phyloP scores from a whole-genome alignment of 306 rosid species.

The Glycine soja region DNA sequence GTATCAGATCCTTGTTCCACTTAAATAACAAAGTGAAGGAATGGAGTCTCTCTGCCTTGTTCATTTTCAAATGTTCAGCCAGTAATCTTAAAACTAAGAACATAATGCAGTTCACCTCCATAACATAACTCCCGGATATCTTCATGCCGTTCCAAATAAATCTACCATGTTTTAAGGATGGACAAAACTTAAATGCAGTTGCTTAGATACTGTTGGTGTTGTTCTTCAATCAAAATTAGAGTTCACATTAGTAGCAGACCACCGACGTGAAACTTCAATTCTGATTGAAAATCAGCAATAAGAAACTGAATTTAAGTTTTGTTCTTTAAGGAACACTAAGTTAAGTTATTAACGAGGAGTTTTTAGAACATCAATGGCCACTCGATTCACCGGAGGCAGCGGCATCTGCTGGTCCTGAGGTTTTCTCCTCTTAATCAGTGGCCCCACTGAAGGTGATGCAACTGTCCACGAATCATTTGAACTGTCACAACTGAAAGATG shows the following conservation, averaged over 20 bases:
- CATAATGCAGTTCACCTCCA: constrained; percentile 40
- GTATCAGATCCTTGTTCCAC: constrained; percentile 40
- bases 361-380: constrained; percentile 57
- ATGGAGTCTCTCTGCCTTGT: constrained; percentile 37
- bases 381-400: constrained; percentile 57
- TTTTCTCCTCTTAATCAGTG: constrained; percentile 63
- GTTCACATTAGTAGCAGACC: no score
- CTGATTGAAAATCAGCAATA: no score
- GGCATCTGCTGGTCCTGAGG: constrained; percentile 71
- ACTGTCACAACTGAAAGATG: constrained; percentile 66
- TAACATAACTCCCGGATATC: constrained; percentile 44
- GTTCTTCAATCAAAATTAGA: no score
- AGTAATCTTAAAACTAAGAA: constrained; percentile 44
- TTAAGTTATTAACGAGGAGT: constrained; percentile 61
- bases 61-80: constrained; percentile 50
- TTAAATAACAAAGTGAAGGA: constrained; percentile 32
- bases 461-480: constrained; percentile 72
- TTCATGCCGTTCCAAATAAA: constrained; percentile 37
- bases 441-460: constrained; percentile 57
- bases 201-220: no score
- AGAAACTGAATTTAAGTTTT: no score
- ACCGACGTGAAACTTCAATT: no score
- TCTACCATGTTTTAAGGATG: constrained; percentile 44
- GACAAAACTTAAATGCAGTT: no score
- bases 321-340: constrained; percentile 37